Evolutionary conservation across 2,329 filamentous ascomycete species (phyloP).

Genomic region (Byssochlamys sp.): DNA sequence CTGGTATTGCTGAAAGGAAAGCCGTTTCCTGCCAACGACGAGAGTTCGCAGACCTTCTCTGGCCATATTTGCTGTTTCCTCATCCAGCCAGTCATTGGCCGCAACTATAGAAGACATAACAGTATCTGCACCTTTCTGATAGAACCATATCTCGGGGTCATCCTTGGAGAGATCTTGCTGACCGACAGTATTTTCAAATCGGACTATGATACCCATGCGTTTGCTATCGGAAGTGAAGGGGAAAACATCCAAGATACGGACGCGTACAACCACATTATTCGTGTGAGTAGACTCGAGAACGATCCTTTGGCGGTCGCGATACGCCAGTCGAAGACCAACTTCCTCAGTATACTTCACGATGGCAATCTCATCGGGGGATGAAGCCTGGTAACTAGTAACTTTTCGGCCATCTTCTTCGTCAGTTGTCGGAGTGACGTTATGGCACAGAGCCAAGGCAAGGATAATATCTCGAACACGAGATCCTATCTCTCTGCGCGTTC

Average conservation of each 20-base stretch:
- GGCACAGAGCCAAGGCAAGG: conserved; percentile 80
- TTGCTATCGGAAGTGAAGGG: conserved; percentile 97
- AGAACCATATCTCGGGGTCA: conserved; percentile 87
- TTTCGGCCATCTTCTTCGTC: conserved; percentile 71
- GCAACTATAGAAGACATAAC: conserved; percentile 95
- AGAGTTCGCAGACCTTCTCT: conserved; percentile 87
- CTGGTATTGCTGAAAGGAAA: conserved; percentile 68
- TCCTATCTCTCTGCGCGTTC: conserved; percentile 85
- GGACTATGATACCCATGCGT: conserved; percentile 92
- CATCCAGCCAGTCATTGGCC: conserved; percentile 95
- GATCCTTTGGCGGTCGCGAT: conserved; percentile 81
- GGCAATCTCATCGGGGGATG: conserved; percentile 93
- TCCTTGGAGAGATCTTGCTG: conserved; percentile 41
- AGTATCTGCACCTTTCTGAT: conserved; percentile 94
- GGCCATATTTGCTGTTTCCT: conserved; percentile 99
- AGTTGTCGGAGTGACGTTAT: conserved; percentile 88
- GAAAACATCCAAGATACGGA: conserved; percentile 85
- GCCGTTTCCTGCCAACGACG: conserved; percentile 82
- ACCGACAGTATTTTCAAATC: conserved; percentile 58
- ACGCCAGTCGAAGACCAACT: conserved; percentile 72
- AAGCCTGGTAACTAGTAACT: conserved; percentile 84
- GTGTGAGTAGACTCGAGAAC: conserved; percentile 67
- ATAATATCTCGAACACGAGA: conserved; percentile 87
- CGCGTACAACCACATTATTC: conserved; percentile 66
- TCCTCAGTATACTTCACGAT: conserved; percentile 93